Evolutionary conservation across 352 stramenopile genomes (phyloP).

Genomic region (Albugo candida): DNA sequence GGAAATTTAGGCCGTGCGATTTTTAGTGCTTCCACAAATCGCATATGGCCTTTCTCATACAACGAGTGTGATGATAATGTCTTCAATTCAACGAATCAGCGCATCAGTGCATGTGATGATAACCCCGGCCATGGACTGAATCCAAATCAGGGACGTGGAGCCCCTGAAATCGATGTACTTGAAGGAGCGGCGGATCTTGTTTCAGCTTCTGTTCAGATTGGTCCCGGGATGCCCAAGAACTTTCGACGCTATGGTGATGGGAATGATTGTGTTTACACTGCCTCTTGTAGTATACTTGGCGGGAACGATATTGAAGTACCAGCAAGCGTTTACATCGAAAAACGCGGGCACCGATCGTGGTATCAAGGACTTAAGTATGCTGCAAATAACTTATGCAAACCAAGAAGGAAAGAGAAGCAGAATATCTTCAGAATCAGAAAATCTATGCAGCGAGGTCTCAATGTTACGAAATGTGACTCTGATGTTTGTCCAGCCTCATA

Average conservation of each 20-base stretch:
- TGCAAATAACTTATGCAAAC: slow-evolving; percentile 21
- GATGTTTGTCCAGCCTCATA: slow-evolving; percentile 18
- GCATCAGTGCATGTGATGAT: slow-evolving; percentile 70
- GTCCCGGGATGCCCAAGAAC: slow-evolving; percentile 15
- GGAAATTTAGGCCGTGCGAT: slow-evolving; percentile 72
- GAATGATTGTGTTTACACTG: slow-evolving; percentile 9
- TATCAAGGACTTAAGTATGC: slow-evolving; percentile 34
- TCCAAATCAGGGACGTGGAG: slow-evolving; percentile 35
- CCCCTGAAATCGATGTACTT: slow-evolving; percentile 83
- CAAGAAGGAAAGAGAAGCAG: slow-evolving; percentile 7
- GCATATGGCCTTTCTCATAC: slow-evolving; percentile 85
- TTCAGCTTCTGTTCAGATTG: slow-evolving; percentile 67
- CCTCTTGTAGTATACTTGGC: slow-evolving; percentile 12
- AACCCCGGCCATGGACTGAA: slow-evolving; percentile 76
- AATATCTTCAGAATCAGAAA: slow-evolving; percentile 12
- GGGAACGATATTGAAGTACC: slow-evolving; percentile 30
- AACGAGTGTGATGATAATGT: slow-evolving; percentile 48
- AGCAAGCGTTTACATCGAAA: slow-evolving; percentile 15
- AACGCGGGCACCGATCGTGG: slow-evolving; percentile 26
- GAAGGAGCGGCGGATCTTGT: slow-evolving; percentile 37
- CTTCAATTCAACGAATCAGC: slow-evolving; percentile 47
- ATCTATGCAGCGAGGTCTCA: slow-evolving; percentile 14
- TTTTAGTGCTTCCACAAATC: slow-evolving; percentile 68
- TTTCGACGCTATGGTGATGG: slow-evolving; percentile 9
- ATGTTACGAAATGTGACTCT: slow-evolving; percentile 18